A percentile compares a stretch with the other conserved stretches of the same genome.
Evolutionary conservation across 768 basidiomycete genomes (phyloP).

Genomic region (Hygrocybe coccinea): DNA sequence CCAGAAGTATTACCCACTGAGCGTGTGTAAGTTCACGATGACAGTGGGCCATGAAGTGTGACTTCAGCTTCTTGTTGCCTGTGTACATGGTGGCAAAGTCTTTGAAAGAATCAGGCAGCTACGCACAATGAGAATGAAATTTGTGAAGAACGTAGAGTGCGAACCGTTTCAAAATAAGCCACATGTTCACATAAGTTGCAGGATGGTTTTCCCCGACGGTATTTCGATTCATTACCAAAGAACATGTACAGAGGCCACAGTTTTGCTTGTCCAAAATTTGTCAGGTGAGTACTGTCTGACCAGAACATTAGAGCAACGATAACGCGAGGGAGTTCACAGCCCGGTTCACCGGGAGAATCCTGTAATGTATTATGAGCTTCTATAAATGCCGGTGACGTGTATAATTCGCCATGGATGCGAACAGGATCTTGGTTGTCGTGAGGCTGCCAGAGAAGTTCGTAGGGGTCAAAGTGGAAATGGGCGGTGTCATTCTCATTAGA

Average conservation of each 20-base stretch:
- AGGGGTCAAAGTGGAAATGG: conserved; percentile 12
- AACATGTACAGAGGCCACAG: conserved; percentile 27
- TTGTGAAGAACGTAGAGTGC: not conserved
- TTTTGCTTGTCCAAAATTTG: not conserved
- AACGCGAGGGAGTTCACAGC: conserved; percentile 16
- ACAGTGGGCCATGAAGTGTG: conserved; percentile 1
- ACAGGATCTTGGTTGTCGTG: not conserved
- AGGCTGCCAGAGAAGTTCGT: conserved; percentile 4
- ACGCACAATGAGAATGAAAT: not conserved
- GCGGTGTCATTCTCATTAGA: not conserved
- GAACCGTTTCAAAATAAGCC: conserved; percentile 36
- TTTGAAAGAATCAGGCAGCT: conserved; percentile 11
- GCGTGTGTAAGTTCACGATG: conserved; percentile 6
- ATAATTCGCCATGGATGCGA: conserved; percentile 16
- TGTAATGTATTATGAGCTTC: conserved; percentile 18
- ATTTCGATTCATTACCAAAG: conserved; percentile 38
- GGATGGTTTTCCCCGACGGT: conserved; percentile 26
- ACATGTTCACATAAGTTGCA: conserved; percentile 32
- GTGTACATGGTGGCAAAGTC: conserved; percentile 16
- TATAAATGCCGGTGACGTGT: conserved; percentile 14
- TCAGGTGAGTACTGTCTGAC: conserved; percentile 25
- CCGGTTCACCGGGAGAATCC: conserved; percentile 11
- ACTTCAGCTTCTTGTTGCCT: conserved; percentile 3
- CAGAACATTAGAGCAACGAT: conserved; percentile 27
- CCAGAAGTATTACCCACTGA: conserved; percentile 3